Evolutionary conservation across 331 rosid genomes (phyloP), one percentile per base, ranked within the genome.

Genomic region (Phaseolus coccineus): DNA sequence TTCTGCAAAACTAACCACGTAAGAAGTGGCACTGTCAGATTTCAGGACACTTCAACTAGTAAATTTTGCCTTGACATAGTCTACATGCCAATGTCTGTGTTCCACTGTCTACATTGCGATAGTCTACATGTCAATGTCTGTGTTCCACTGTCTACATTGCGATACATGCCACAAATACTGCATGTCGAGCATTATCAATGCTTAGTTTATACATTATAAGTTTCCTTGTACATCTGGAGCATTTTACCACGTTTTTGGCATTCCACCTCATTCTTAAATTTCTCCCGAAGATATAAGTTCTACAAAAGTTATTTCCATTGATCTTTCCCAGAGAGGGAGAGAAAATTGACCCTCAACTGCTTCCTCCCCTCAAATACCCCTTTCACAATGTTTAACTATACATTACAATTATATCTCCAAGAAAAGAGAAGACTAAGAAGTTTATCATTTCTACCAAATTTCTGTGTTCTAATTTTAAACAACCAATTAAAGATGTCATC

Each of bases 401-500:
- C 8, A 50, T 64, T 40, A 53, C 67, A 10, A 42, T 5, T 78
- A 44, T 59, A 56, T 78, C 16, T 70, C 6, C n/a, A 48, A 69
- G 4, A 25, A 52, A 42, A 22, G 4, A 16, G 15, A 70, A 33
- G 71, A 42, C 30, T 52, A 48, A 63, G 47, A 69, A 77, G 24
- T 78, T 46, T 31, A 58, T 27, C 35, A 66, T 22, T 56, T 22
- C 80, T 44, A 44, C 64, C 71, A 48, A 28, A 53, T 19, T 27
- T 73, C 10, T 73, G 12, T 27, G 52, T 30, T 73, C 19, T 25
- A 77, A 27, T 44, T 76, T 55, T 6, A 22, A 39, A 50, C 59
- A 47, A 33, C 73, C 58, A 58, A 44, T 5, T 25, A 22, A 65
- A 33, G 35, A 59, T 24, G 77, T 35, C 37, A 53, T 67, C 81